Conservation (phyloP, 2,329 filamentous ascomycete genomes). For the Verticillium albo-atrum region DNA sequence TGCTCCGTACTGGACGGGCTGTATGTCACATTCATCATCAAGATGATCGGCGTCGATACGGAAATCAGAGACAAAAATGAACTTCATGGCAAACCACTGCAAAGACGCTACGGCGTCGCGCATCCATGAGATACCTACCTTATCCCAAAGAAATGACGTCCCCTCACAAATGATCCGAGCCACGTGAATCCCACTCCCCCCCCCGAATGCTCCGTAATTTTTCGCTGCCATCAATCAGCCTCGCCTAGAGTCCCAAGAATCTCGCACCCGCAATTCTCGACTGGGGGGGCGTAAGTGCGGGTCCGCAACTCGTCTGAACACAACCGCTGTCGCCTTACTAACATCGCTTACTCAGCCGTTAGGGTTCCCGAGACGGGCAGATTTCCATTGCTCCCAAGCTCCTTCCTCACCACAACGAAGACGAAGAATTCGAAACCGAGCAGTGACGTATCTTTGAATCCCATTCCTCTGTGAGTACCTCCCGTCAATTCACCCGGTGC, state of each 20-base stretch:
- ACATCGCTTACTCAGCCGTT: background rate
- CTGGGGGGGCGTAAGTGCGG: background rate
- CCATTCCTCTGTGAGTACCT: background rate
- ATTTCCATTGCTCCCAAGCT: background rate
- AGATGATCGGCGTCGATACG: conserved; percentile 64
- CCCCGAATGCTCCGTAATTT: background rate
- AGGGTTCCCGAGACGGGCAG: background rate
- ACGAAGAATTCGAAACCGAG: background rate
- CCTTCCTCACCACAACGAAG: background rate
- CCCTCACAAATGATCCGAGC: background rate
- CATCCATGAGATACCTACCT: background rate
- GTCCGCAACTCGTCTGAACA: background rate
- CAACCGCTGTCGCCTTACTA: background rate
- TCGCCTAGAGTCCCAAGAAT: background rate
- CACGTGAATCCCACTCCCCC: background rate
- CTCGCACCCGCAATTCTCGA: background rate
- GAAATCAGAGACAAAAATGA: conserved; percentile 49
- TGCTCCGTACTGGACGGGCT: conserved; percentile 55
- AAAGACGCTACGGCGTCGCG: conserved; percentile 3
- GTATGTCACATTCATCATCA: conserved; percentile 59
- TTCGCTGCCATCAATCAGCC: background rate
- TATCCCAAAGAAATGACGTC: background rate
- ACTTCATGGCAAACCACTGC: conserved; percentile 22
- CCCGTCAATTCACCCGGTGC: background rate
- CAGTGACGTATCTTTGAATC: background rate